These are phyloP conservation scores for Peronospora tabacina DNA, from an alignment of 352 stramenopile species.

Conservation along the genomic window DNA sequence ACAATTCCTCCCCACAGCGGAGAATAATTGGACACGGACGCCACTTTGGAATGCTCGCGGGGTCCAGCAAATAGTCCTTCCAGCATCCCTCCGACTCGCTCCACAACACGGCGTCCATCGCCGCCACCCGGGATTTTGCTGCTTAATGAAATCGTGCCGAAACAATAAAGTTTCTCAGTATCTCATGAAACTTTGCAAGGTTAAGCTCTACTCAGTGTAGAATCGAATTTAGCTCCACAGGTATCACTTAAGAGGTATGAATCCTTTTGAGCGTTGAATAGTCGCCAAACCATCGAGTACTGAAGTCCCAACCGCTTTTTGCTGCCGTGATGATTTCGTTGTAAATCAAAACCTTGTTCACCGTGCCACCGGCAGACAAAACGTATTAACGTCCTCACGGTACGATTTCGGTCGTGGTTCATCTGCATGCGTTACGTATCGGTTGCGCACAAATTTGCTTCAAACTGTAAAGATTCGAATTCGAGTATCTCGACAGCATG, in stretches of 20 bases:
- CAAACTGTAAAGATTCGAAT: constrained; percentile 3
- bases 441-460: constrained; percentile 48
- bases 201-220: constrained; percentile 72
- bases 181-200: constrained; percentile 45
- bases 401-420: constrained; percentile 82
- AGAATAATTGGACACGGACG: constrained; percentile 58
- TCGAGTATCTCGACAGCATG: constrained; percentile 45
- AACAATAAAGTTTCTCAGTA: constrained; percentile 31
- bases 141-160: constrained; percentile 23
- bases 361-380: too few species aligned
- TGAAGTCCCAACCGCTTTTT: constrained; percentile 88
- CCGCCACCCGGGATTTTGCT: constrained; percentile 23
- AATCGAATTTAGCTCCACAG: constrained; percentile 83
- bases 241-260: constrained; percentile 54
- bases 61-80: constrained; percentile 67
- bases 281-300: constrained; percentile 69
- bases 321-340: constrained; percentile 69
- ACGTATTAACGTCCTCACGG: constrained; percentile 57
- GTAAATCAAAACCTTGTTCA: constrained; percentile 44
- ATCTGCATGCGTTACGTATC: constrained; percentile 56
- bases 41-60: constrained; percentile 32
- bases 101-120: constrained; percentile 71
- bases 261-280: constrained; percentile 36
- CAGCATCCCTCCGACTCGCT: constrained; percentile 41
- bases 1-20: constrained; percentile 73